Evolutionary conservation across 169 alveolate genomes (phyloP).

Genomic region (Neospora caninum): DNA sequence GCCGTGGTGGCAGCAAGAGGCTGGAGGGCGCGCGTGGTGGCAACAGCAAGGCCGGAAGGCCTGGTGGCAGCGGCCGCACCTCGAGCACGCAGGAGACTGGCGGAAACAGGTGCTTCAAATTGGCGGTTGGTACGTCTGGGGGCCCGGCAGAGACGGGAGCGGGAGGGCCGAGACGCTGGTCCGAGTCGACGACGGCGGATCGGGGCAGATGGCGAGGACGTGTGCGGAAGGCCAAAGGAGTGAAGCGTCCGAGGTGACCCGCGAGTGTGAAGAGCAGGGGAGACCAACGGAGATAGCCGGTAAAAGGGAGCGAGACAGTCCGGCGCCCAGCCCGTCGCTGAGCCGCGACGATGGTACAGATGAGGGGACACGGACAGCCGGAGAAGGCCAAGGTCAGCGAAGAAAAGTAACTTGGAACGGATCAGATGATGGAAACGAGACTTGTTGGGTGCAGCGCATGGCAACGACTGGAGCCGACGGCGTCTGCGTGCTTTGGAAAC

Average conservation of each 20-base stretch:
- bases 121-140: slow-evolving; percentile 20
- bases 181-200: neutral
- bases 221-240: too few species aligned
- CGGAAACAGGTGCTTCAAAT: neutral
- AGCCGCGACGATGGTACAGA: too few species aligned
- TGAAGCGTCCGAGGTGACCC: too few species aligned
- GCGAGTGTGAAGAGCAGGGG: too few species aligned
- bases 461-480: slow-evolving; percentile 53
- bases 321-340: too few species aligned
- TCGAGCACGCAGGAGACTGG: neutral
- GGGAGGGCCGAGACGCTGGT: neutral
- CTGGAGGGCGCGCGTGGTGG: slow-evolving; percentile 14
- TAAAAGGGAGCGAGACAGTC: too few species aligned
- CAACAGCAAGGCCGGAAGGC: neutral
- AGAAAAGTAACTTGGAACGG: neutral
- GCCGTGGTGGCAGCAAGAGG: slow-evolving; percentile 29
- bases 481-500: slow-evolving; percentile 35
- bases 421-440: neutral
- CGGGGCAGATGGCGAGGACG: too few species aligned
- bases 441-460: neutral
- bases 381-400: neutral
- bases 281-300: too few species aligned
- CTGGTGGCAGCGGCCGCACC: slow-evolving; percentile 11
- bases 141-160: neutral
- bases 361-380: neutral